A percentile compares a stretch with the other conserved stretches of the same genome.
phyloP scores from a whole-genome alignment of 108 stramenopile species.

The Cylindrotheca fusiformis region DNA sequence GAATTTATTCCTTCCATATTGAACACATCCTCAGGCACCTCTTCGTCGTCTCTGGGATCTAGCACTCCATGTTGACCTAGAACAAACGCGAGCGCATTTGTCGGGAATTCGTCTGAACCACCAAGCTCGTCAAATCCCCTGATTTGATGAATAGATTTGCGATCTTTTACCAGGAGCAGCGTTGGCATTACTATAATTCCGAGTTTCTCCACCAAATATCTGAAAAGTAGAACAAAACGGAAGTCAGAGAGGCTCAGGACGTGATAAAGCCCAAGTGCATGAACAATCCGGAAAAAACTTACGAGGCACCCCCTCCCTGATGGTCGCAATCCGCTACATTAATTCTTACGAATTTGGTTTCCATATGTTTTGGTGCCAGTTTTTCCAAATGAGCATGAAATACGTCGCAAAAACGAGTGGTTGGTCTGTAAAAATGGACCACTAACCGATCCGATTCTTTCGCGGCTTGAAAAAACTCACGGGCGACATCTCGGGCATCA shows the following conservation, averaged over 20 bases:
- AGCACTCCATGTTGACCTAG: slow-evolving; percentile 56
- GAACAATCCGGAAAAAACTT: too few species aligned
- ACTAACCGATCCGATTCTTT: slow-evolving; percentile 81
- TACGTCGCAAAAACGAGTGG: slow-evolving; percentile 88
- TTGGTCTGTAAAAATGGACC: slow-evolving; percentile 95
- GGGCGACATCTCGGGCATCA: slow-evolving; percentile 55
- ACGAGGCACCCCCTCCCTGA: slow-evolving; percentile 71
- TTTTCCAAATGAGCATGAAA: slow-evolving; percentile 88
- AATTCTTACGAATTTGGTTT: slow-evolving; percentile 95
- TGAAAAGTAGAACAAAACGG: too few species aligned
- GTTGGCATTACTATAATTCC: slow-evolving; percentile 97
- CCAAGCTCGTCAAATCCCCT: slow-evolving; percentile 98
- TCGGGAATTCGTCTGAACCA: slow-evolving; percentile 87
- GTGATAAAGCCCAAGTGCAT: too few species aligned
- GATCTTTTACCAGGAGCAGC: slow-evolving; percentile 88
- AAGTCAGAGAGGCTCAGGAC: too few species aligned
- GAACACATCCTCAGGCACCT: slow-evolving; percentile 27
- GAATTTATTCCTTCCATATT: slow-evolving; percentile 27
- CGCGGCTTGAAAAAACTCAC: slow-evolving; percentile 91
- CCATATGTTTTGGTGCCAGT: slow-evolving; percentile 87
- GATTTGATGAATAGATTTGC: slow-evolving; percentile 92
- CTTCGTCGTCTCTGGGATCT: slow-evolving; percentile 30
- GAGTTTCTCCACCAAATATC: slow-evolving; percentile 86
- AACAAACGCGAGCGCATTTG: slow-evolving; percentile 79
- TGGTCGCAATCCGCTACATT: slow-evolving; percentile 94